A percentile compares a stretch with the other conserved stretches of the same genome.
phyloP scores from a whole-genome alignment of 2,329 filamentous ascomycete species.

The Epichloe gansuensis region DNA sequence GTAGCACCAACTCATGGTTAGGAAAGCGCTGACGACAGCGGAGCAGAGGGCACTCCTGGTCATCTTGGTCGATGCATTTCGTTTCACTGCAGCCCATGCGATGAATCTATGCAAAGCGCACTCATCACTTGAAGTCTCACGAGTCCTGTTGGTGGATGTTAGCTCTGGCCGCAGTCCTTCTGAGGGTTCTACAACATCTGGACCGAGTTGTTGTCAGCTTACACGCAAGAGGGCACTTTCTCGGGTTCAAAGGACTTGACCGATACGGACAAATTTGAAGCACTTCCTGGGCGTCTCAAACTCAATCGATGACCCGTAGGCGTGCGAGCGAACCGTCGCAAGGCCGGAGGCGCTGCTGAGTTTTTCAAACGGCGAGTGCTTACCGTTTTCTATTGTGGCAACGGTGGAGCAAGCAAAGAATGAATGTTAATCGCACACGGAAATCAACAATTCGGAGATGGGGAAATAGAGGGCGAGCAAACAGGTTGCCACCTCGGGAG shows the following conservation, averaged over 20 bases:
- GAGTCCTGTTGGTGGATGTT: slow-evolving; percentile 24
- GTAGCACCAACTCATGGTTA: slow-evolving; percentile 42
- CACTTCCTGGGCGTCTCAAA: slow-evolving; percentile 4
- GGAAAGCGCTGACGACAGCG: slow-evolving; percentile 37
- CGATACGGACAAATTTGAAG: slow-evolving; percentile 4
- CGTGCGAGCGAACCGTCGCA: slow-evolving; percentile 7
- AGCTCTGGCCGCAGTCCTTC: slow-evolving; percentile 5
- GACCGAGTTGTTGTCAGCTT: background rate
- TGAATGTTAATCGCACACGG: background rate
- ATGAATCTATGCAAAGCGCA: slow-evolving; percentile 43
- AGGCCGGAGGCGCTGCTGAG: slow-evolving; percentile 5
- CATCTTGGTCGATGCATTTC: slow-evolving; percentile 37
- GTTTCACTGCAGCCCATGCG: slow-evolving; percentile 43
- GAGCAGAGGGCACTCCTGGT: slow-evolving; percentile 40
- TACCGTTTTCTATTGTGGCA: slow-evolving; percentile 6
- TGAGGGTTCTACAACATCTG: background rate
- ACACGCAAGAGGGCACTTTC: slow-evolving; percentile 8
- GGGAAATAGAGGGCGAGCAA: background rate
- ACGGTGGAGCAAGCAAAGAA: background rate
- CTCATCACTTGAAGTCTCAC: slow-evolving; percentile 33
- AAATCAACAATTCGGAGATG: background rate
- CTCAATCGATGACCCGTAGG: slow-evolving; percentile 6
- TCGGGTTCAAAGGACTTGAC: slow-evolving; percentile 7
- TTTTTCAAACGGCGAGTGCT: slow-evolving; percentile 9
- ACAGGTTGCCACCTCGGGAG: background rate